phyloP scores from a whole-genome alignment of 768 basidiomycete species.

The Naematelia aurantialba region DNA sequence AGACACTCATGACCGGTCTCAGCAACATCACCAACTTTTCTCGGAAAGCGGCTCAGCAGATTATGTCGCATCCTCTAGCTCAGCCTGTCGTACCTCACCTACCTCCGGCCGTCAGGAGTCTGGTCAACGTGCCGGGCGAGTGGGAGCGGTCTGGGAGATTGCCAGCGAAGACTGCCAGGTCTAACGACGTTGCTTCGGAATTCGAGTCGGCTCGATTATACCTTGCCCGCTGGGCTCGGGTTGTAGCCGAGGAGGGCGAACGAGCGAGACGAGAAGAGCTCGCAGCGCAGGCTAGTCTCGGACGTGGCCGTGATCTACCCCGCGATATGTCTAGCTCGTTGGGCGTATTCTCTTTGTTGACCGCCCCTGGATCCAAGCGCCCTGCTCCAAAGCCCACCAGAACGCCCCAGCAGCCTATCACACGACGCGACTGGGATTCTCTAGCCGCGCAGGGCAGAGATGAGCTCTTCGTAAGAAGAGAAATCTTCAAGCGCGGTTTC shows the following conservation, averaged over 20 bases:
- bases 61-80: slow-evolving; percentile 89
- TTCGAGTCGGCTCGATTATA: slow-evolving; percentile 96
- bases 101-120: slow-evolving; percentile 84
- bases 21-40: slow-evolving; percentile 91
- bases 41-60: slow-evolving; percentile 87
- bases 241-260: slow-evolving; percentile 95
- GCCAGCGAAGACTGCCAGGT: slow-evolving; percentile 53
- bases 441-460: slow-evolving; percentile 51
- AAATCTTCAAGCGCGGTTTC: slow-evolving; percentile 48
- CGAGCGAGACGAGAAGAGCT: slow-evolving; percentile 74
- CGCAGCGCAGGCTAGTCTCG: slow-evolving; percentile 32
- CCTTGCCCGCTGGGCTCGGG: slow-evolving; percentile 89
- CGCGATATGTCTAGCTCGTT: slow-evolving; percentile 45
- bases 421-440: slow-evolving; percentile 64
- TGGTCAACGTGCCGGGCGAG: slow-evolving; percentile 85
- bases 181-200: slow-evolving; percentile 65
- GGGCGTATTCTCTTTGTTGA: slow-evolving; percentile 40
- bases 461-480: slow-evolving; percentile 46
- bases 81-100: slow-evolving; percentile 94
- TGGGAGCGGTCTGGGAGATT: slow-evolving; percentile 68
- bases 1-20: slow-evolving; percentile 79
- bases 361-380: slow-evolving; percentile 37
- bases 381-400: slow-evolving; percentile 58
- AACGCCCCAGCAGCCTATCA: slow-evolving; percentile 72
- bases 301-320: background rate